Percentiles rank a stretch among this genome's conserved stretches.
Evolutionary conservation across 177 flowering plant genomes (phyloP).

Genomic region (Vitis hybrid): DNA sequence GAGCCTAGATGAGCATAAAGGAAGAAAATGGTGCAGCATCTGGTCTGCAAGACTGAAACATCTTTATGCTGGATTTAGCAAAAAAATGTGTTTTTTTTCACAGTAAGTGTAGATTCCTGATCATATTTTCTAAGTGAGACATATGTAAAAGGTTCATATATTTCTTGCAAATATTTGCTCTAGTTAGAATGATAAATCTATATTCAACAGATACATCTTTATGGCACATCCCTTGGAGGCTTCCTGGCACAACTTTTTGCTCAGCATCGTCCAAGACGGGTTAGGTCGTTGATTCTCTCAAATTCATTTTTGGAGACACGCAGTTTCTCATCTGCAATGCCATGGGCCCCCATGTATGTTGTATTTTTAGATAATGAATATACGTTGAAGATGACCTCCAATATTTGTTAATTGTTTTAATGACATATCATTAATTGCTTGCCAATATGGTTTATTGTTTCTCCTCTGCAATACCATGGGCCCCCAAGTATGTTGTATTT

Average conservation of each 20-base stretch:
- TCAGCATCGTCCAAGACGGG: slow-evolving; percentile 97
- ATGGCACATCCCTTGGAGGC: slow-evolving; percentile 98
- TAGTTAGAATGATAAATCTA: slow-evolving; percentile 14
- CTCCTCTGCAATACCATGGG: slow-evolving; percentile 95
- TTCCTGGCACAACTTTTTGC: slow-evolving; percentile 98
- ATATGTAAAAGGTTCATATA: background rate
- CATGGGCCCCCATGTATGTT: slow-evolving; percentile 95
- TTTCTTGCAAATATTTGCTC: background rate
- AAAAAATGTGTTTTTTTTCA: background rate
- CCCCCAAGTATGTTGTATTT: slow-evolving; percentile 64
- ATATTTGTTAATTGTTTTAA: no score
- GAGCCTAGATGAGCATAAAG: background rate
- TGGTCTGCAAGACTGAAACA: background rate
- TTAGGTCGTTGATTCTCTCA: slow-evolving; percentile 82
- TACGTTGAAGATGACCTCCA: background rate
- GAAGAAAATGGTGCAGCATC: background rate
- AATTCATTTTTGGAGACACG: slow-evolving; percentile 88
- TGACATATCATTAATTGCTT: no score
- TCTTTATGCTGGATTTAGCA: background rate
- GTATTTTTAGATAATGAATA: background rate
- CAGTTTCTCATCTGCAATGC: slow-evolving; percentile 86
- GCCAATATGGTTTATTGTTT: slow-evolving; percentile 23
- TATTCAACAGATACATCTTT: slow-evolving; percentile 78
- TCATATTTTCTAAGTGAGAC: background rate
- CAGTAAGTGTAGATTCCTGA: background rate